These are phyloP conservation scores for Penicillium cataractarum DNA, from an alignment of 495 filamentous ascomycete genomes.

Conservation along the genomic window DNA sequence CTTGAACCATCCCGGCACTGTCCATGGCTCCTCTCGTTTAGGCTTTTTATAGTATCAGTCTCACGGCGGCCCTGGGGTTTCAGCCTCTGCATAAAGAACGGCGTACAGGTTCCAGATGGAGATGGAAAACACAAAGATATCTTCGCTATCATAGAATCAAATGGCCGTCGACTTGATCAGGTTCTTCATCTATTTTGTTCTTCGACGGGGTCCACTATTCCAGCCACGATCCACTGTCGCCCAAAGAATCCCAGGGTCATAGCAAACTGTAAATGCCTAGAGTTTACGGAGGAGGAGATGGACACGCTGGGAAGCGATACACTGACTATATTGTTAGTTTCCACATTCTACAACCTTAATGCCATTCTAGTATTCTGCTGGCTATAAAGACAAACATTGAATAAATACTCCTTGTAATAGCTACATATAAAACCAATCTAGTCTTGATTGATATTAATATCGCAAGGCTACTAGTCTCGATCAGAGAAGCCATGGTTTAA, in stretches of 20 bases:
- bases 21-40: conserved; percentile 13
- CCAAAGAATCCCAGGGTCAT: neutral
- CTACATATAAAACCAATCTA: too few species aligned
- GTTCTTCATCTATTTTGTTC: neutral
- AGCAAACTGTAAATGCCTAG: neutral
- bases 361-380: neutral
- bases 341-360: neutral
- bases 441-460: too few species aligned
- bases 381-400: neutral
- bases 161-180: neutral
- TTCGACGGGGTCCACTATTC: neutral
- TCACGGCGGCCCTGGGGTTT: neutral
- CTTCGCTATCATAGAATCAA: neutral
- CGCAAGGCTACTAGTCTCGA: too few species aligned
- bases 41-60: conserved; percentile 16
- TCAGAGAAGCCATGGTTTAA: neutral
- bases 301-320: neutral
- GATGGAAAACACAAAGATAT: neutral
- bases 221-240: conserved; percentile 5
- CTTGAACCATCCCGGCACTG: conserved; percentile 5
- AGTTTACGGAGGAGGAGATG: neutral
- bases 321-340: neutral
- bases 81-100: neutral
- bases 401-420: too few species aligned
- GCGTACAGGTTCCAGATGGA: neutral